Conservation (phyloP, 148 eudicot genomes). For the Rhododendron henanense region DNA sequence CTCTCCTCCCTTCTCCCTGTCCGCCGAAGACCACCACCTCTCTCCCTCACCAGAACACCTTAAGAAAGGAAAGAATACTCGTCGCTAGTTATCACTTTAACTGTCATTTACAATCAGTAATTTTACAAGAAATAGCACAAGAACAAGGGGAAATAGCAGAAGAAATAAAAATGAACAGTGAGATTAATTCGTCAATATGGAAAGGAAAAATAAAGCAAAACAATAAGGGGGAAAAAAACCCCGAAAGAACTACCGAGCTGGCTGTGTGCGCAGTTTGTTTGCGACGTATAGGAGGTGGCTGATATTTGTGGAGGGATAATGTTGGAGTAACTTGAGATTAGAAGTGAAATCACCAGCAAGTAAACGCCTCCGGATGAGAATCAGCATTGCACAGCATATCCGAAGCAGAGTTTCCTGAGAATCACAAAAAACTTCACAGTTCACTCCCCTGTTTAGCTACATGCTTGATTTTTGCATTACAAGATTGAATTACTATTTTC, state of each 20-base stretch:
- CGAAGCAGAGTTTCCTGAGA: conserved; percentile 84
- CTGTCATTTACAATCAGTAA: conserved; percentile 16
- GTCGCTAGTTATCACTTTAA: not conserved
- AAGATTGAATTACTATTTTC: no score
- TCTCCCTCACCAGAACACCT: no score
- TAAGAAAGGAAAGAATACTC: no score
- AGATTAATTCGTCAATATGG: not conserved
- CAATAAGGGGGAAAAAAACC: not conserved
- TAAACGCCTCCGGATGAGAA: conserved; percentile 81
- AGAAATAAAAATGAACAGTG: not conserved
- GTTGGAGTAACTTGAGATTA: conserved; percentile 85
- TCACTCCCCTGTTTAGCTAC: no score
- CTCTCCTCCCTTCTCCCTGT: no score
- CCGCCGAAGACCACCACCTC: no score
- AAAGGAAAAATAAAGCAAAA: not conserved
- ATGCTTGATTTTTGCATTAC: no score
- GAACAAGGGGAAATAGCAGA: not conserved
- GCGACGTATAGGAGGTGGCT: conserved; percentile 93
- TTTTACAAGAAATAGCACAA: conserved; percentile 10
- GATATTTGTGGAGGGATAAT: conserved; percentile 86
- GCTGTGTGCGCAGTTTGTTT: conserved; percentile 67
- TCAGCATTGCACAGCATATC: conserved; percentile 92
- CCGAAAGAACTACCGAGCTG: conserved; percentile 29
- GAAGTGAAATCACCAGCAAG: conserved; percentile 97
- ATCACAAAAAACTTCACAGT: no score